Evolutionary conservation across 1,284 basidiomycete genomes (phyloP), one percentile per base, ranked within the genome.

Genomic region (Agroathelia rolfsii): DNA sequence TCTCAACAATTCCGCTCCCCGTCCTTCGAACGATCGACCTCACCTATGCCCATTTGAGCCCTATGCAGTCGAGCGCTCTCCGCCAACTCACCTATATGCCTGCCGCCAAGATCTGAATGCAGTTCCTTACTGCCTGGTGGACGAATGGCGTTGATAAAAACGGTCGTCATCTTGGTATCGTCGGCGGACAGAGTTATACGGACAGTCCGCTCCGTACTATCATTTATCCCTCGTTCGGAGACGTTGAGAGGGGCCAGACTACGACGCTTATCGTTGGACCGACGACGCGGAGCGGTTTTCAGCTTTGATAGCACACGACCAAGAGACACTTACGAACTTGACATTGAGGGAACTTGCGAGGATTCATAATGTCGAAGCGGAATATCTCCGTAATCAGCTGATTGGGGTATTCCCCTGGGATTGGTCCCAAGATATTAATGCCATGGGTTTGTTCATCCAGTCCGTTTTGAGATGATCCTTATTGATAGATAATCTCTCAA

Each of bases 51-150:
- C n/a, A n/a, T n/a, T n/a, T n/a, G n/a, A n/a, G n/a, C n/a, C n/a
- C n/a, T n/a, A n/a, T n/a, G n/a, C n/a, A n/a, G n/a, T n/a, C n/a
- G n/a, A n/a, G n/a, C n/a, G n/a, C n/a, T n/a, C n/a, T n/a, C 3
- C 41, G 43, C 30, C 33, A 46, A 10, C 37, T 55, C 24, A 35
- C 42, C n/a, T 42, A 40, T 28, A 39, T 30, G 4, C 40, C 51
- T 0, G 44, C 48, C 4, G 42, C 47, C 32, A 59, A 59, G 41
- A 43, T 58, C 16, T 55, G 46, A 6, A 43, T 58, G 24, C 47
- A 52, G 35, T 58, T 58, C 48, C 47, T 40, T 22, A 43, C 40
- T 10, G 41, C 48, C 5, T 58, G 55, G 55, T 58, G 56, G 55
- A 23, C 16, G 7, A 13, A 14, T n/a, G 28, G 28, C 5, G 20